These are phyloP conservation scores for Clavariopsis aquatica DNA, from an alignment of 495 filamentous ascomycete genomes.

Conservation along the genomic window DNA sequence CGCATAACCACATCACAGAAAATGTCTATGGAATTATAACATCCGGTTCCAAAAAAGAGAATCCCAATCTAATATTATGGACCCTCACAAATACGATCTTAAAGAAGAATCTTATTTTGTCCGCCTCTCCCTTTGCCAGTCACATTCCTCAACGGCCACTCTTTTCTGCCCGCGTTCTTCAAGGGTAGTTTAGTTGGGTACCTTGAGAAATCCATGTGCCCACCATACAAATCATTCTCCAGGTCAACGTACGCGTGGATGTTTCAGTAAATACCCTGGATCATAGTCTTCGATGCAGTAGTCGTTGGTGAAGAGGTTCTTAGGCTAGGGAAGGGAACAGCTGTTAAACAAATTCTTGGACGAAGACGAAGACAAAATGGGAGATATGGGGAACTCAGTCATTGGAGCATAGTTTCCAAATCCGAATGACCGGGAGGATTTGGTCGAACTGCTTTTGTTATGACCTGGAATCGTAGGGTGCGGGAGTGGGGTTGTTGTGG, in stretches of 20 bases:
- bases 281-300: constrained; percentile 32
- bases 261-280: constrained; percentile 24
- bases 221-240: constrained; percentile 23
- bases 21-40: too few species aligned
- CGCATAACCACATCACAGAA: too few species aligned
- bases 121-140: not conserved
- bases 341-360: constrained; percentile 21
- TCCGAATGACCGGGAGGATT: not conserved
- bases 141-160: constrained; percentile 33
- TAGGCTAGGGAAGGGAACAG: not conserved
- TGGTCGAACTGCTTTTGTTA: not conserved
- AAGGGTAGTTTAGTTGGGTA: constrained; percentile 20
- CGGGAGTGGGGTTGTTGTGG: not conserved
- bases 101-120: constrained; percentile 30
- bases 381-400: not conserved
- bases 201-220: constrained; percentile 21
- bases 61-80: too few species aligned
- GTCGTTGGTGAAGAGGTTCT: constrained; percentile 25
- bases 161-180: constrained; percentile 16
- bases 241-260: constrained; percentile 12
- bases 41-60: too few species aligned
- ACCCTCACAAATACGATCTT: constrained; percentile 33
- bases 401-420: not conserved
- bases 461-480: constrained; percentile 17
- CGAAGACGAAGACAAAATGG: not conserved